Base-by-base conservation (phyloP, 495 filamentous ascomycete genomes). In the Penicillium dipodomyicola region DNA sequence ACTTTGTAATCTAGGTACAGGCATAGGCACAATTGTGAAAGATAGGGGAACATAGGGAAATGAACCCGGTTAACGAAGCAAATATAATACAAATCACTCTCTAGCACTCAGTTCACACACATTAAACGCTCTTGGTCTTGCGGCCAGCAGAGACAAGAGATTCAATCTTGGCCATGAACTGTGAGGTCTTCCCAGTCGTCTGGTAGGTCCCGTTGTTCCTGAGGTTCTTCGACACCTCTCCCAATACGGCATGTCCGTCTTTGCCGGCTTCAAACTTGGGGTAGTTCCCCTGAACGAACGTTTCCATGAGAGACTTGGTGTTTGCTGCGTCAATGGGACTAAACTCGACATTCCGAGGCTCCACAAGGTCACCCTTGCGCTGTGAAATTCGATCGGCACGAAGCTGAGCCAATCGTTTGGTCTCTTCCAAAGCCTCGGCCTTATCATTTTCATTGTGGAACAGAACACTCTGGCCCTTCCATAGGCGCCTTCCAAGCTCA, bases 251-350 rank as follows among this genome's bases (percentile, higher is more conserved):
- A 12, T 62, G 60, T 33, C 70, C 58, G 35, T 57, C 57, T 48
- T 67, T 52, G 2, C 46, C 41, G 12, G 15, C 44, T 19, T 64
- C 60, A 15, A 61, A 25, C 6, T 55, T 52, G 11, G 70, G 65
- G 49, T 80, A 81, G 44, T 71, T 68, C 5, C 78, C 78, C 48
- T 62, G 87, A 62, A 93, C 93, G 49, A 96, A 74, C 41, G 86
- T 78, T 61, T 89, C 76, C 63, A 97, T 84, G 15, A 97, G 71
- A 5, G 78, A 77, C 51, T 80, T 78, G 32, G 75, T 76, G 32
- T 91, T 72, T 49, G 90, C 78, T 14, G 72, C 67, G 58, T 82
- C 77, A 25, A 90, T 73, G 10, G 72, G 67, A 39, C 61, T 60
- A 47, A 82, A 68, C 9, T 59, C 64, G 33, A 79, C 37, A 2